phyloP scores from a whole-genome alignment of 495 filamentous ascomycete species.

The Hyaloscypha variabilis region DNA sequence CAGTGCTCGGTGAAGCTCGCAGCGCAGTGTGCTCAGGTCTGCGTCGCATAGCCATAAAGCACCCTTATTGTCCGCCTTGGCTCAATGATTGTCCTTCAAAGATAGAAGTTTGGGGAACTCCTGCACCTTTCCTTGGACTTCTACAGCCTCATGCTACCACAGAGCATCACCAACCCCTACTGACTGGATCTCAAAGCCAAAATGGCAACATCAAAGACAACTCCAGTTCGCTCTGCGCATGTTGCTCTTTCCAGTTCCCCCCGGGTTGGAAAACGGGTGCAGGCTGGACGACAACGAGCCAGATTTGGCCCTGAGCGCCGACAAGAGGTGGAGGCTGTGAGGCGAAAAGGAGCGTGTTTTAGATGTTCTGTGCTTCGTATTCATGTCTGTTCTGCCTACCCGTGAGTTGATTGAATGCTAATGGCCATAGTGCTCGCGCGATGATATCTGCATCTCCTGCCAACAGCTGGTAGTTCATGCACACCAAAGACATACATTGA shows the following conservation, averaged over 20 bases:
- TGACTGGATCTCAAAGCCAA: neutral
- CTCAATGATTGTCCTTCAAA: no score
- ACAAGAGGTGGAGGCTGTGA: constrained; percentile 7
- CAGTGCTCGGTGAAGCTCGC: no score
- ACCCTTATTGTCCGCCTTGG: neutral
- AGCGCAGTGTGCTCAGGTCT: no score
- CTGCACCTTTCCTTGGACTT: no score
- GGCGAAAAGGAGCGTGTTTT: constrained; percentile 12
- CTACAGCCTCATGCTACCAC: no score
- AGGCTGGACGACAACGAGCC: neutral
- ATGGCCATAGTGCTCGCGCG: constrained; percentile 1
- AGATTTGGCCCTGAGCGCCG: constrained; percentile 6
- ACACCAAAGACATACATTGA: constrained; percentile 4
- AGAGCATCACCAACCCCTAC: no score
- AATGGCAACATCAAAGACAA: neutral
- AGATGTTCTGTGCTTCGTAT: constrained; percentile 10
- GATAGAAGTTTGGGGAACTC: no score
- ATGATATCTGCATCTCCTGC: constrained; percentile 15
- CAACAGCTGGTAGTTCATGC: constrained; percentile 5
- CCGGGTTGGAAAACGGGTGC: neutral
- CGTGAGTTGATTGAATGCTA: neutral
- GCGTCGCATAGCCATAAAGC: no score
- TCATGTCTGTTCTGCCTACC: neutral
- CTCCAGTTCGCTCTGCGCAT: neutral
- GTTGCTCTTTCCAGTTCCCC: neutral